Conservation (phyloP, 2,329 filamentous ascomycete species). For the Apiospora kogelbergensis region DNA sequence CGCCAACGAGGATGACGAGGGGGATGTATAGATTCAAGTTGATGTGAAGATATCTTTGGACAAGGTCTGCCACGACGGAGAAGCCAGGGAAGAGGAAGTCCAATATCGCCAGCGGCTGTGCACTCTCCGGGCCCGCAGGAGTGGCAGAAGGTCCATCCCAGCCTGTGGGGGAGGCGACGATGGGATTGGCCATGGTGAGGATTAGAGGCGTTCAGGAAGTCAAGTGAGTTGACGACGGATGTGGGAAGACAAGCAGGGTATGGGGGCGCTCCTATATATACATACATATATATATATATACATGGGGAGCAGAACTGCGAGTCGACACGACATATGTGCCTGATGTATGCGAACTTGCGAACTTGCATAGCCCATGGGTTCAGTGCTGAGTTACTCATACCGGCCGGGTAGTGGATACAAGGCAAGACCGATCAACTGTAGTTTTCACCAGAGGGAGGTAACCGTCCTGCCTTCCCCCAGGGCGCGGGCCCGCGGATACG, state of each 20-base stretch:
- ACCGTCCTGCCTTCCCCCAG: too few species aligned
- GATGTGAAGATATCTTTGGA: constrained; percentile 58
- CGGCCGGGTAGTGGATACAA: neutral
- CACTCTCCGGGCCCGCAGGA: neutral
- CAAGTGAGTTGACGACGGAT: neutral
- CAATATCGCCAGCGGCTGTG: constrained; percentile 42
- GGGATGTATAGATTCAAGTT: constrained; percentile 65
- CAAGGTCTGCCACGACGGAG: constrained; percentile 52
- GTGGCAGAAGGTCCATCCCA: constrained; percentile 7
- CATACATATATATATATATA: neutral
- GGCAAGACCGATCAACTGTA: too few species aligned
- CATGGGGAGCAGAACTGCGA: neutral
- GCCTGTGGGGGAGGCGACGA: constrained; percentile 9
- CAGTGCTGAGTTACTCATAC: neutral
- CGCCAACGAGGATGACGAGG: constrained; percentile 49
- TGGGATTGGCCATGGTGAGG: constrained; percentile 22
- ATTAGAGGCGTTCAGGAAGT: neutral
- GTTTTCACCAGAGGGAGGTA: too few species aligned
- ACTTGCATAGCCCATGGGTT: neutral
- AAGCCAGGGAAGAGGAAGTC: constrained; percentile 68
- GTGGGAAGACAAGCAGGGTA: neutral
- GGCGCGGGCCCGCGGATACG: too few species aligned
- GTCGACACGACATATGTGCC: too few species aligned
- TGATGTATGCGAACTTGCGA: too few species aligned
- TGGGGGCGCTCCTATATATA: neutral